Evolutionary conservation across 306 rosid species (phyloP).

Genomic region (Erythrophleum fordii): DNA sequence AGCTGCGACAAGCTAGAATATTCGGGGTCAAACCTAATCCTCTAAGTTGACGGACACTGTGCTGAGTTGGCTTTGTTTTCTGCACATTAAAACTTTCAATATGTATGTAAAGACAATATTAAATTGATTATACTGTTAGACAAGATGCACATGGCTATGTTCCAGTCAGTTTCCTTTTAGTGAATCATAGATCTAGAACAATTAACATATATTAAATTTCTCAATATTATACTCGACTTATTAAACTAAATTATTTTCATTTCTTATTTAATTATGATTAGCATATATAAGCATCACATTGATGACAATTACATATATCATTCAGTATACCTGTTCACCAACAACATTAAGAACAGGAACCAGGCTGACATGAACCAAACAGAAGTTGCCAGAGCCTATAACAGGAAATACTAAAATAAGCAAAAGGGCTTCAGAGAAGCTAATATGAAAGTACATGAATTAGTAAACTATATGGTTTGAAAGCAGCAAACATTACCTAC

Average conservation of each 20-base stretch:
- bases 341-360: constrained; percentile 81
- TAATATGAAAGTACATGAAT: neutral
- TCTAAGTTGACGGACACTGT: constrained; percentile 82
- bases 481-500: constrained; percentile 47
- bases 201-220: neutral
- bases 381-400: constrained; percentile 74
- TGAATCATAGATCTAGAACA: constrained; percentile 7
- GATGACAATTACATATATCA: neutral
- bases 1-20: constrained; percentile 84
- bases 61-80: constrained; percentile 92
- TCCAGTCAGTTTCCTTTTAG: neutral
- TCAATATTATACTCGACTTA: neutral
- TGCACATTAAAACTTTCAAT: constrained; percentile 40
- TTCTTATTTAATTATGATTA: neutral
- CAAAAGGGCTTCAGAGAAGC: constrained; percentile 13
- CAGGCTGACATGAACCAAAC: constrained; percentile 86
- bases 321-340: constrained; percentile 74
- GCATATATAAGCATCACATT: neutral
- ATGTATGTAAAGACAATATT: constrained; percentile 2
- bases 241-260: neutral
- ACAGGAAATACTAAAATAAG: constrained; percentile 26
- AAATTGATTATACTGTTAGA: constrained; percentile 15
- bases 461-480: neutral
- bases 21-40: constrained; percentile 79
- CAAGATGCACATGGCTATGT: constrained; percentile 4